phyloP scores from a whole-genome alignment of 1,139 yeast genomes.

The Yamadazyma sp. region DNA sequence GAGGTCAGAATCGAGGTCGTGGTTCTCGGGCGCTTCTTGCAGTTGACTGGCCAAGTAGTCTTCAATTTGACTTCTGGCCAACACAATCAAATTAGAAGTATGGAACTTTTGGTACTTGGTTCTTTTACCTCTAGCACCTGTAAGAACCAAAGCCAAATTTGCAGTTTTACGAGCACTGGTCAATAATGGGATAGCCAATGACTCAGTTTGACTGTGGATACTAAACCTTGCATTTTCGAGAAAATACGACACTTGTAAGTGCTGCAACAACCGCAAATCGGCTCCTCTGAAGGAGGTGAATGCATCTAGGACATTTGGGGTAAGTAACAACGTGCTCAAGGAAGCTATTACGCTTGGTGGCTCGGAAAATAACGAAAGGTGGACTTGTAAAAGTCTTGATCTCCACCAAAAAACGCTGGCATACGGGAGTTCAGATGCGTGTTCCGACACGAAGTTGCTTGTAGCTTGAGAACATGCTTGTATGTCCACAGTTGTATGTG shows the following conservation, averaged over 20 bases:
- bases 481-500: constrained; percentile 21
- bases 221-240: constrained; percentile 68
- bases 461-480: constrained; percentile 18
- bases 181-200: constrained; percentile 51
- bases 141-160: constrained; percentile 61
- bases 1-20: constrained; percentile 72
- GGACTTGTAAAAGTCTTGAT: constrained; percentile 62
- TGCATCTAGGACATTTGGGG: constrained; percentile 29
- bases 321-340: constrained; percentile 39
- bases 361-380: constrained; percentile 60
- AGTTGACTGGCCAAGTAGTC: constrained; percentile 19
- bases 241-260: constrained; percentile 49
- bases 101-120: constrained; percentile 78
- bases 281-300: constrained; percentile 29
- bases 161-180: constrained; percentile 57
- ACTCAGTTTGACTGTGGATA: constrained; percentile 61
- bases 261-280: constrained; percentile 27
- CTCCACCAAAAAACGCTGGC: constrained; percentile 74
- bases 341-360: constrained; percentile 49
- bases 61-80: constrained; percentile 57
- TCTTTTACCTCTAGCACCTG: constrained; percentile 88
- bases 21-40: constrained; percentile 47
- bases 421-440: constrained; percentile 22
- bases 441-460: constrained; percentile 3
- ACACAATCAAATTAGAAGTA: constrained; percentile 71